Percentiles rank a stretch among this genome's conserved stretches.
These are phyloP conservation scores for Nelumbo lutea DNA, from an alignment of 164 flowering plant genomes.

Conservation along the genomic window DNA sequence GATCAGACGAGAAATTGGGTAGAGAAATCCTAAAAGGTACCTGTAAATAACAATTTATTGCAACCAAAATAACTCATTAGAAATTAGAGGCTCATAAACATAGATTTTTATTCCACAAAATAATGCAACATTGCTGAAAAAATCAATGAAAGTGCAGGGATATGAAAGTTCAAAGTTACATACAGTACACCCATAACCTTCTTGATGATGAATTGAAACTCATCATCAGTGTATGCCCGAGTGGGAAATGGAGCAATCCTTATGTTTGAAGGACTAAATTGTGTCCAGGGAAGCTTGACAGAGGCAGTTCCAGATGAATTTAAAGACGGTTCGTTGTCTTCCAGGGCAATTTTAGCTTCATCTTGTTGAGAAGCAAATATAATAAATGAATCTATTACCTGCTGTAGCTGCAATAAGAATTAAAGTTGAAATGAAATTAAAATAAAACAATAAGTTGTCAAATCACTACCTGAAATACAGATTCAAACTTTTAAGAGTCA, in stretches of 20 bases:
- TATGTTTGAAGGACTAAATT: conserved; percentile 66
- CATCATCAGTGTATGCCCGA: conserved; percentile 92
- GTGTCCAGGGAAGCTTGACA: conserved; percentile 39
- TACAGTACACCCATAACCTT: conserved; percentile 95
- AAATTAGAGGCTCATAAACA: not conserved
- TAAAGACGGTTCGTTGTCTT: conserved; percentile 17
- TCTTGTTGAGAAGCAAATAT: conserved; percentile 73
- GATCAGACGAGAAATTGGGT: conserved; percentile 89
- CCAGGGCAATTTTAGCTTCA: conserved; percentile 15
- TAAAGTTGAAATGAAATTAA: not conserved
- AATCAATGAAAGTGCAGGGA: not conserved
- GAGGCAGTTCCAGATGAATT: conserved; percentile 14
- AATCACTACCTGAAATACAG: not conserved
- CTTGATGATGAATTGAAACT: conserved; percentile 89
- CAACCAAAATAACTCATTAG: conserved; percentile 4
- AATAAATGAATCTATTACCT: conserved; percentile 85
- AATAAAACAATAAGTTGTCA: not conserved
- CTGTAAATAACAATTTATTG: conserved; percentile 37
- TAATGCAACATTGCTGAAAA: not conserved
- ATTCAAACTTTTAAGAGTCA: not conserved
- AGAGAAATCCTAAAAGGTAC: conserved; percentile 90
- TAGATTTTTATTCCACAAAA: not conserved
- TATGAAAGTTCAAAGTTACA: conserved; percentile 19
- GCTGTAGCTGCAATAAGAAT: conserved; percentile 73
- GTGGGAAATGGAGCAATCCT: conserved; percentile 96